phyloP scores from a whole-genome alignment of 2,329 filamentous ascomycete species.

The Trichophaea hybrida region DNA sequence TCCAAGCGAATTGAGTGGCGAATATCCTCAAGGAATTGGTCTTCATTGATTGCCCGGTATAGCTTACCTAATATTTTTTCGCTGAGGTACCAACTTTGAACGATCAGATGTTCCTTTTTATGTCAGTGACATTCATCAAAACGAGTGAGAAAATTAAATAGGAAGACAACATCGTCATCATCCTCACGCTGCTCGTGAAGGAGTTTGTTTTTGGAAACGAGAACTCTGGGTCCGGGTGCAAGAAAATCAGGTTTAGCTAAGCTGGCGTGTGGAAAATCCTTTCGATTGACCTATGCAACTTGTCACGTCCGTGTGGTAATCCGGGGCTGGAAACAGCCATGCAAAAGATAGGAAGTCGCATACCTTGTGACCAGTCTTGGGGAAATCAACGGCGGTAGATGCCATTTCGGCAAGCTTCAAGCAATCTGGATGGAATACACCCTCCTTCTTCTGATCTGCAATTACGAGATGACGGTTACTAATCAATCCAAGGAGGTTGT shows the following conservation, averaged over 20 bases:
- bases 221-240: conserved; percentile 23
- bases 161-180: conserved; percentile 34
- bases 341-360: conserved; percentile 1
- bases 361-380: conserved; percentile 53
- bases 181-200: conserved; percentile 36
- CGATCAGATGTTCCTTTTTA: neutral
- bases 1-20: conserved; percentile 16
- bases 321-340: too few relatives aligned
- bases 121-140: neutral
- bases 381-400: conserved; percentile 60
- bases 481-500: conserved; percentile 51
- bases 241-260: conserved; percentile 25
- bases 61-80: conserved; percentile 54
- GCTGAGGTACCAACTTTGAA: conserved; percentile 46
- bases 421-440: conserved; percentile 42
- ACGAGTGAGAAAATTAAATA: conserved; percentile 23
- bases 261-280: conserved; percentile 29
- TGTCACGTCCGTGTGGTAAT: too few relatives aligned
- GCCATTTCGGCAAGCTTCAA: conserved; percentile 46
- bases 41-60: conserved; percentile 60
- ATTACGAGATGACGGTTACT: conserved; percentile 49
- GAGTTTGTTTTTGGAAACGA: conserved; percentile 8
- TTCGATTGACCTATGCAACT: conserved; percentile 30
- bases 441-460: conserved; percentile 42
- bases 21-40: conserved; percentile 40